These are phyloP conservation scores for Vigna hirtella DNA, from an alignment of 306 rosid genomes.

Conservation along the genomic window DNA sequence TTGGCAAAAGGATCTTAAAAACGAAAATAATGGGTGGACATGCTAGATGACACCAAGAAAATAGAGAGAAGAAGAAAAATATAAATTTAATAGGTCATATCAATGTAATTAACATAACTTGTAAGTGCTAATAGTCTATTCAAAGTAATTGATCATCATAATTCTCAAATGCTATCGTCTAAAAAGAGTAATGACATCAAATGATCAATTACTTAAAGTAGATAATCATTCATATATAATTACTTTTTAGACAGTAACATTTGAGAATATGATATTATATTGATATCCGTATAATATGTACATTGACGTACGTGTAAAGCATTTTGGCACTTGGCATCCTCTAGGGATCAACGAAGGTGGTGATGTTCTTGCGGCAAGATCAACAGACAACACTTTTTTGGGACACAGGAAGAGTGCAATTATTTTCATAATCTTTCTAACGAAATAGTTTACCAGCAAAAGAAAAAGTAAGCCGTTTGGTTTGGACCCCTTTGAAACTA, in stretches of 20 bases:
- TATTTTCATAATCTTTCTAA: slow-evolving; percentile 26
- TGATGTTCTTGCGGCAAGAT: slow-evolving; percentile 1
- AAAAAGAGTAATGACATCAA: too few relatives aligned
- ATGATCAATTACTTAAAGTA: too few relatives aligned
- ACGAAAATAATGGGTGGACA: not conserved
- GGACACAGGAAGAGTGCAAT: not conserved
- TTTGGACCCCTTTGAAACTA: slow-evolving; percentile 21
- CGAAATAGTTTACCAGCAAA: slow-evolving; percentile 23
- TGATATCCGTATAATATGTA: slow-evolving; percentile 7
- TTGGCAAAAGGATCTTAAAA: slow-evolving; percentile 41
- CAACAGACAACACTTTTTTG: slow-evolving; percentile 20
- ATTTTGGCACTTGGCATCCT: slow-evolving; percentile 6
- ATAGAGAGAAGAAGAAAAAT: not conserved
- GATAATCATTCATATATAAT: not conserved
- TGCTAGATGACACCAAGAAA: not conserved
- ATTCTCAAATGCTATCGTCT: too few relatives aligned
- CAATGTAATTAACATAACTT: not conserved
- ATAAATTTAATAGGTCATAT: not conserved
- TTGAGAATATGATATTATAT: slow-evolving; percentile 6
- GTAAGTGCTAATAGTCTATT: not conserved
- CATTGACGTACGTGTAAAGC: slow-evolving; percentile 29
- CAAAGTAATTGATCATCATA: too few relatives aligned
- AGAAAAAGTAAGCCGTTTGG: not conserved
- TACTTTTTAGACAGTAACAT: not conserved
- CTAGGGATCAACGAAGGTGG: slow-evolving; percentile 49